Base-by-base conservation (phyloP, 208 protist species). In the Acanthamoeba triangularis region DNA sequence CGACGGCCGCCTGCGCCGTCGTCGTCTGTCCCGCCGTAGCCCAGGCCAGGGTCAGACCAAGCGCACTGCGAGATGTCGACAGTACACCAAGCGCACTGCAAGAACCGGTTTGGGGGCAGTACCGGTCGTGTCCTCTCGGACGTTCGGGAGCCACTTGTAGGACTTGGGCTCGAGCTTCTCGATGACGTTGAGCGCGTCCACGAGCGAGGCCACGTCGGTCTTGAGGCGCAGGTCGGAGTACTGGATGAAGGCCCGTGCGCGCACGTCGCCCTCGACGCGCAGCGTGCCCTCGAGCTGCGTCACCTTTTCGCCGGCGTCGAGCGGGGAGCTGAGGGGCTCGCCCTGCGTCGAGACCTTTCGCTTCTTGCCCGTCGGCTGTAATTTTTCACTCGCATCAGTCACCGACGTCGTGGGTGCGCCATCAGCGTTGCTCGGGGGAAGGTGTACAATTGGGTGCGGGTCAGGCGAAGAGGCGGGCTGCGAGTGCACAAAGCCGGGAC, bases 161-260 rank as follows among this genome's bases (percentile, higher is more conserved):
- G 76, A 52, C 65, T 95, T 95, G 84, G 30, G 30, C 35, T 95
- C 63, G 30, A 95, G 84, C 69, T 95, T 59, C 18, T 33, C 30
- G 76, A 95, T 65, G 59, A 95, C 23, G 20, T 95, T 28, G 44
- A 95, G 23, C 25, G 93, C 93, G 18, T 90, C 78, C 3, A 95
- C 78, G 37, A 95, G 49, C 28, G 11, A 91, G 10, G 49, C 93
- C 14, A 95, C 35, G 67, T 91, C 44, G 28, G 76, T 95, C 84
- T 95, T 92, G 18, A 92, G 44, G 5, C 93, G 54, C 35, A 95
- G 35, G 30, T 95, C 93, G 23, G 93, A 95, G 52, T 76, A 92
- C 47, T 92, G 93, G 33, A 95, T 91, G 56, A 92, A 92, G 20
- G 63, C 93, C 28, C 33, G 35, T 7, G 93, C 93, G 28, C 93